A percentile compares a stretch with the other conserved stretches of the same genome.
These are phyloP conservation scores for Arachnopeziza araneosa DNA, from an alignment of 2,329 filamentous ascomycete genomes.

Conservation along the genomic window DNA sequence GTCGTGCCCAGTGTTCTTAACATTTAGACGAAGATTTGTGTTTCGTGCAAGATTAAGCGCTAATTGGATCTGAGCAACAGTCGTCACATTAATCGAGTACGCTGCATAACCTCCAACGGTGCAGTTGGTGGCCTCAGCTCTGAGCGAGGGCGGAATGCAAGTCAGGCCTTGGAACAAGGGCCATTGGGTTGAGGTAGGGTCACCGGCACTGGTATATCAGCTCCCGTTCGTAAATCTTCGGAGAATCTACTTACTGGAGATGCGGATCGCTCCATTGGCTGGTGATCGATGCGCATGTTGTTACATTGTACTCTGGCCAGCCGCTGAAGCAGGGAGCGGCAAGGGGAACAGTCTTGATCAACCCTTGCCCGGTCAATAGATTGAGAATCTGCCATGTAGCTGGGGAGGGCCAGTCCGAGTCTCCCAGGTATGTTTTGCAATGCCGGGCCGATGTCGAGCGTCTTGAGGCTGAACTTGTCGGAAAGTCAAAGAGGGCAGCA, in stretches of 20 bases:
- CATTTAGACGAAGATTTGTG: constrained; percentile 28
- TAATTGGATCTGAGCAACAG: constrained; percentile 16
- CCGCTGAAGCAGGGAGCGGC: constrained; percentile 39
- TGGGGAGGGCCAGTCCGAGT: constrained; percentile 41
- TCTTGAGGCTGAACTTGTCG: background rate
- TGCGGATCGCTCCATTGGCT: constrained; percentile 31
- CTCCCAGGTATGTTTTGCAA: constrained; percentile 24
- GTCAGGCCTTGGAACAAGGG: constrained; percentile 35
- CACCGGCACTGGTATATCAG: constrained; percentile 33
- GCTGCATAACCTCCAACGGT: constrained; percentile 15
- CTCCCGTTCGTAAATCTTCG: background rate
- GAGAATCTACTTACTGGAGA: constrained; percentile 29
- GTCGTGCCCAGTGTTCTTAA: constrained; percentile 43
- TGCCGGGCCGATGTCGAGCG: background rate
- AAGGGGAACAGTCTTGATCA: constrained; percentile 40
- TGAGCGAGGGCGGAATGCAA: constrained; percentile 29
- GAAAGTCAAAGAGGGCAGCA: constrained; percentile 7
- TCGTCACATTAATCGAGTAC: constrained; percentile 23
- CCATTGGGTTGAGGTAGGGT: constrained; percentile 40
- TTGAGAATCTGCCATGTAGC: constrained; percentile 43
- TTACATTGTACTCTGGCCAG: constrained; percentile 27
- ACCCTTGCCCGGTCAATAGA: constrained; percentile 34
- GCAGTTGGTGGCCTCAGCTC: constrained; percentile 7
- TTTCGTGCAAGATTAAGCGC: constrained; percentile 32
- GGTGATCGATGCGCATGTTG: constrained; percentile 30